Evolutionary conservation across 116 monocot species (phyloP), one percentile per base, ranked within the genome.

Genomic region (Cymodocea nodosa): DNA sequence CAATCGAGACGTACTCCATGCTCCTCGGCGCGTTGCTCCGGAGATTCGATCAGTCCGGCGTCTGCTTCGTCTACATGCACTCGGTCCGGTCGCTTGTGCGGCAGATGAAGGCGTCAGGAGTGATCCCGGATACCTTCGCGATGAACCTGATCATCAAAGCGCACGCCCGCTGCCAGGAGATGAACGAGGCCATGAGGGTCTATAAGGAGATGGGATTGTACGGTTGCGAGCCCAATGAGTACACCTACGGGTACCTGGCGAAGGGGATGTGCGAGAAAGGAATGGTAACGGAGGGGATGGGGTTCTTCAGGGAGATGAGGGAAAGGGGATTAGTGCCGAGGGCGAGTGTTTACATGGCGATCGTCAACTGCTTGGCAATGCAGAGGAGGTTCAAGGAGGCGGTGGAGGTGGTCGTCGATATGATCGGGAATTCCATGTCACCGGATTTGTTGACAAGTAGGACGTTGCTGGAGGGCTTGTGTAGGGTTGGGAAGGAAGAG

Each of bases 121-220:
- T 86, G 2, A 69, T 91, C 58, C 84, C 85, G 0, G 97, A 97
- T 70, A 66, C 78, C 18, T 78, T 74, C 68, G 56, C 74, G 5
- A 59, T 83, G 34, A 97, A 97, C 57, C 69, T 85, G 15, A 81
- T 91, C 50, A 84, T 97, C 70, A 97, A 97, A 73, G 97, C 91
- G 6, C 86, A 78, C 64, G 70, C 82, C 23, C 79, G 59, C 35
- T 97, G 88, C 74, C 51, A 84, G 23, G 88, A 91, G 67, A 84
- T 86, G 80, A 84, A 91, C 19, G 97, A 88, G 20, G 91, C 97
- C 0, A 18, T 91, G n/a, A 74, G 77, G 54, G 80, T 90, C 17
- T 97, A 80, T 68, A 73, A 68, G 12, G 88, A 85, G 65, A 91
- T 97, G 84, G 82, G 81, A 13, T 70, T 97, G 16, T 86, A 91